Percentiles rank a stretch among this genome's conserved stretches.
phyloP scores from a whole-genome alignment of 2,329 filamentous ascomycete genomes.

The Colletotrichum destructivum region DNA sequence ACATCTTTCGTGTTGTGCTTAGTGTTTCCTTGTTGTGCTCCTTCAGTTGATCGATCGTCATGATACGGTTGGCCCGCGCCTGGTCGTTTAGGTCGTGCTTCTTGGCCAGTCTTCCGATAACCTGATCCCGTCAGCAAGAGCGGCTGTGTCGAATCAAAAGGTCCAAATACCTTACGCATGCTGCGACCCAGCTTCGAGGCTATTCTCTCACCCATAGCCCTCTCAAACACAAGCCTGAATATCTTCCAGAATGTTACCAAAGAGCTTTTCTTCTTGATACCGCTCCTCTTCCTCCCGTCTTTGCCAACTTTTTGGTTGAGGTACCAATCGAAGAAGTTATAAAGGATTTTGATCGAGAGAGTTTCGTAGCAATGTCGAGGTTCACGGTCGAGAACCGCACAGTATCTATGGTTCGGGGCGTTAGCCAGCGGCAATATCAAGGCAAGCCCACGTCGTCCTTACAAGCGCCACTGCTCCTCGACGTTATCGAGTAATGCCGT shows the following conservation, averaged over 20 bases:
- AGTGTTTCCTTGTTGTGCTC: no score
- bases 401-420: neutral
- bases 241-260: slow-evolving; percentile 1
- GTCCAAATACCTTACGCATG: no score
- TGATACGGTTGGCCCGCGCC: no score
- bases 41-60: no score
- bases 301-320: neutral
- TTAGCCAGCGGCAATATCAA: neutral
- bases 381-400: neutral
- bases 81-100: no score
- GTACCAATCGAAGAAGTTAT: slow-evolving; percentile 11
- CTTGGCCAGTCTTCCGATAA: no score
- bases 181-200: no score
- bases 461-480: slow-evolving; percentile 1
- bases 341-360: neutral
- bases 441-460: neutral
- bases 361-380: neutral
- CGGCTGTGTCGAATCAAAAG: no score
- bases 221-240: slow-evolving; percentile 4
- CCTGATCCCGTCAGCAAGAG: no score
- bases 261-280: slow-evolving; percentile 8
- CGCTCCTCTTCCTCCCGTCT: slow-evolving; percentile 4
- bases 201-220: no score
- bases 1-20: no score
- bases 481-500: neutral